Evolutionary conservation across 2,329 filamentous ascomycete genomes (phyloP).

Genomic region (Paramyrothecium sp.): DNA sequence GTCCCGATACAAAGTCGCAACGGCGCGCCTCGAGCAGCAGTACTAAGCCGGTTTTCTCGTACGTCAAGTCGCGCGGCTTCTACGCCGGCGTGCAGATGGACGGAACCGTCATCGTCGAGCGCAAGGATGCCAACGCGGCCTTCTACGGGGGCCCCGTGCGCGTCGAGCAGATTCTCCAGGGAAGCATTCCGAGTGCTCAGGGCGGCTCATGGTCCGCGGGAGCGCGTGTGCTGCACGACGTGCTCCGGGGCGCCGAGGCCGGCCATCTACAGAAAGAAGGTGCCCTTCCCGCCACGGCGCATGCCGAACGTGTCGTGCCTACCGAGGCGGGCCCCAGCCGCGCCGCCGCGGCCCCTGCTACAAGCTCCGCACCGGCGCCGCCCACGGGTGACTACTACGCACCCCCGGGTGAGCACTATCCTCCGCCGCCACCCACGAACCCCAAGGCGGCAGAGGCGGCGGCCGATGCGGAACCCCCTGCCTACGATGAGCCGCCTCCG

Average conservation of each 20-base stretch:
- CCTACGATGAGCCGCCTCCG: too few species aligned
- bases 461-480: conserved; percentile 22
- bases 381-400: too few species aligned
- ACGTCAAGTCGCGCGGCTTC: conserved; percentile 85
- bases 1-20: conserved; percentile 21
- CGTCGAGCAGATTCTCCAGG: conserved; percentile 46
- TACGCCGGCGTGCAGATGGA: conserved; percentile 87
- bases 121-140: conserved; percentile 81
- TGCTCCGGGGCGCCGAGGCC: conserved; percentile 27
- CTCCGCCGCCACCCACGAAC: background rate
- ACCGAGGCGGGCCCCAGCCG: background rate
- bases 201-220: conserved; percentile 30
- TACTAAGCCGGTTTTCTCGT: conserved; percentile 52
- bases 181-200: conserved; percentile 26
- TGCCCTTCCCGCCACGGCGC: too few species aligned
- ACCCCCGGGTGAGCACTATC: background rate
- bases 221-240: conserved; percentile 25
- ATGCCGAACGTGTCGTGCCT: background rate
- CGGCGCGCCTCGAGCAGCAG: conserved; percentile 27
- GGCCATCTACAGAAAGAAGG: too few species aligned
- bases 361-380: too few species aligned
- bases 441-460: conserved; percentile 34
- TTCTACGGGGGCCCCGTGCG: conserved; percentile 70
- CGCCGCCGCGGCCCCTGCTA: too few species aligned
- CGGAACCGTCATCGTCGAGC: conserved; percentile 81